Evolutionary conservation across 805 yeast genomes (phyloP).

Genomic region (Starmerella sp.): DNA sequence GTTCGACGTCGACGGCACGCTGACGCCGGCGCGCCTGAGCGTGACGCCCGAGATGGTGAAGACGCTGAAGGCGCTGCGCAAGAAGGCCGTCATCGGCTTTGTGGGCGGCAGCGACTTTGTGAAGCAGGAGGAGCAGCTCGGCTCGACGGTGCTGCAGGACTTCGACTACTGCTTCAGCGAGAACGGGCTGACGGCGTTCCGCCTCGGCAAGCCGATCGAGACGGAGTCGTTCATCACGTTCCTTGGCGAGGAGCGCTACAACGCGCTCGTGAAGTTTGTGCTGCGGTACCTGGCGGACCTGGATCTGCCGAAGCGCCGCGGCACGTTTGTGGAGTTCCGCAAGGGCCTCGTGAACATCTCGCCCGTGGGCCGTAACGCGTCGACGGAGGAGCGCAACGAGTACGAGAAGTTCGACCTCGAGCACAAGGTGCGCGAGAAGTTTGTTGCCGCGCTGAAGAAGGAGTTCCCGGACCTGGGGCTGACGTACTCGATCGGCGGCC

Average conservation of each 20-base stretch:
- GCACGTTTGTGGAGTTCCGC: constrained; percentile 97
- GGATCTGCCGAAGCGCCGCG: constrained; percentile 94
- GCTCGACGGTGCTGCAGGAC: constrained; percentile 57
- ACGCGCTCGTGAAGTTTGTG: constrained; percentile 74
- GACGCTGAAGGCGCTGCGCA: constrained; percentile 61
- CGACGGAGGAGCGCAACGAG: constrained; percentile 85
- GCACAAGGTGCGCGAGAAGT: constrained; percentile 68
- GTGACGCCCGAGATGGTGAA: constrained; percentile 56
- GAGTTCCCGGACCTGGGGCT: constrained; percentile 74
- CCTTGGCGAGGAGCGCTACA: constrained; percentile 94
- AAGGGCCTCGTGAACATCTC: constrained; percentile 98
- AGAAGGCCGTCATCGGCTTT: constrained; percentile 90
- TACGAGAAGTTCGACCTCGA: constrained; percentile 74
- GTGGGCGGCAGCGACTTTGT: constrained; percentile 94
- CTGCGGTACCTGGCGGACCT: constrained; percentile 72
- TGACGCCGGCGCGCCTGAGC: constrained; percentile 88
- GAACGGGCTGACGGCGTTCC: constrained; percentile 97
- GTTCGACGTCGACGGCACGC: constrained; percentile 96
- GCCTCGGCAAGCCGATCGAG: constrained; percentile 74
- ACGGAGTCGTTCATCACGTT: constrained; percentile 89
- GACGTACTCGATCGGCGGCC: constrained; percentile 98
- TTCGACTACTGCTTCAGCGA: constrained; percentile 96
- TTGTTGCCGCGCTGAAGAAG: constrained; percentile 75
- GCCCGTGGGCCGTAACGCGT: constrained; percentile 97
- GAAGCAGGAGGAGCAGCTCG: constrained; percentile 95